Percentiles rank a stretch among this genome's conserved stretches.
These are phyloP conservation scores for Trametes cinnabarina DNA, from an alignment of 768 basidiomycete species.

Conservation along the genomic window DNA sequence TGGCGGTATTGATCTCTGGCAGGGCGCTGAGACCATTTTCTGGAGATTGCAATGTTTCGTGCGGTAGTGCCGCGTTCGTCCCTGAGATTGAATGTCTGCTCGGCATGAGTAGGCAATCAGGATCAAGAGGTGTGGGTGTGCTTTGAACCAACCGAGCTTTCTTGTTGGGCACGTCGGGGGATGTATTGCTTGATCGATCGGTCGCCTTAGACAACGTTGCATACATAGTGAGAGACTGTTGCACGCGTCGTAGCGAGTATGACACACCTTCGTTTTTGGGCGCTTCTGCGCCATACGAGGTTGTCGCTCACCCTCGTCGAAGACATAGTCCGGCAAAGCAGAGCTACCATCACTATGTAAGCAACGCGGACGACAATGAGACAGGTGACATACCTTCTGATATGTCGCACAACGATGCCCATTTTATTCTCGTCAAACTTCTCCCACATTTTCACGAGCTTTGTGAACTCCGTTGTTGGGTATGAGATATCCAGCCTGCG, in stretches of 20 bases:
- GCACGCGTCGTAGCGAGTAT: not conserved
- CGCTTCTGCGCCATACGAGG: conserved; percentile 71
- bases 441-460: conserved; percentile 94
- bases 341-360: conserved; percentile 44
- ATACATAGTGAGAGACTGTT: not conserved
- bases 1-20: conserved; percentile 12
- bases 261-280: conserved; percentile 61
- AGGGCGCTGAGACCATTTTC: conserved; percentile 13
- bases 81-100: conserved; percentile 15
- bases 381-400: conserved; percentile 63
- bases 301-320: conserved; percentile 78
- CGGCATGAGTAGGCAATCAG: not conserved
- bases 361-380: not conserved
- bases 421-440: conserved; percentile 88
- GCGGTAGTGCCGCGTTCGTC: conserved; percentile 6
- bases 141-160: conserved; percentile 59
- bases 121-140: too few relatives aligned
- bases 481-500: conserved; percentile 94
- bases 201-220: conserved; percentile 43
- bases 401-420: conserved; percentile 92
- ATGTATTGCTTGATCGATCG: conserved; percentile 59
- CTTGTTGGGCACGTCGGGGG: conserved; percentile 73
- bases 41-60: conserved; percentile 11
- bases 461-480: conserved; percentile 93
- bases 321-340: conserved; percentile 76